These are phyloP conservation scores for Kregervanrija pseudodelftensis DNA, from an alignment of 805 yeast genomes.

Conservation along the genomic window DNA sequence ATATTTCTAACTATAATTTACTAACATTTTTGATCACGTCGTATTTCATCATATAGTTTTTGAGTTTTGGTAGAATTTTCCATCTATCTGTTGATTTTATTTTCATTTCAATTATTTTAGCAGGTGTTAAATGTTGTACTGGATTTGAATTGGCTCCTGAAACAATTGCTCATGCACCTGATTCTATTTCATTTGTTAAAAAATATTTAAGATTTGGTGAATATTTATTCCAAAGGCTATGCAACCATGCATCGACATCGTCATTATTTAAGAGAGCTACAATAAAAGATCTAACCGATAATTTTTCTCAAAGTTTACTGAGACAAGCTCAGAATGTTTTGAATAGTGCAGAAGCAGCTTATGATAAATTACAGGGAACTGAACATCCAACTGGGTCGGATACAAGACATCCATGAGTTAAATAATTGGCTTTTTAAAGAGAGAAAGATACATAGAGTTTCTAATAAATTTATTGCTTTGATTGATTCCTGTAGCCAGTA, in stretches of 20 bases:
- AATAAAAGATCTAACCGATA: too few relatives aligned
- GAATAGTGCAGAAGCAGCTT: too few relatives aligned
- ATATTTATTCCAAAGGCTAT: constrained; percentile 42
- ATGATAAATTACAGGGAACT: too few relatives aligned
- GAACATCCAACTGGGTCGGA: too few relatives aligned
- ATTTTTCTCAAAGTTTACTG: too few relatives aligned
- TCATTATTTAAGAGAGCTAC: too few relatives aligned
- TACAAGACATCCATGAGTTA: too few relatives aligned
- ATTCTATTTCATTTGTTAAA: constrained; percentile 34
- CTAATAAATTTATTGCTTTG: too few relatives aligned
- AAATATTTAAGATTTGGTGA: constrained; percentile 58
- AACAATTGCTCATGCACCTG: constrained; percentile 38
- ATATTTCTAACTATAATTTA: not conserved
- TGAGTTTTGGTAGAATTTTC: constrained; percentile 45
- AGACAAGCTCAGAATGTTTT: too few relatives aligned
- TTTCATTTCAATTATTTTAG: constrained; percentile 70
- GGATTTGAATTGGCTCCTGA: constrained; percentile 42
- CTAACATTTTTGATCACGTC: not conserved
- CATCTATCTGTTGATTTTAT: constrained; percentile 77
- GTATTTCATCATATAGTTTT: not conserved
- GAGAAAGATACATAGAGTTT: too few relatives aligned
- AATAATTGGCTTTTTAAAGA: too few relatives aligned
- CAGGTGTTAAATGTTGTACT: constrained; percentile 79
- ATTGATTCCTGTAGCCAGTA: too few relatives aligned
- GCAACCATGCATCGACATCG: constrained; percentile 28